Base-by-base conservation (phyloP, 2,329 filamentous ascomycete species). In the Cytospora mali region DNA sequence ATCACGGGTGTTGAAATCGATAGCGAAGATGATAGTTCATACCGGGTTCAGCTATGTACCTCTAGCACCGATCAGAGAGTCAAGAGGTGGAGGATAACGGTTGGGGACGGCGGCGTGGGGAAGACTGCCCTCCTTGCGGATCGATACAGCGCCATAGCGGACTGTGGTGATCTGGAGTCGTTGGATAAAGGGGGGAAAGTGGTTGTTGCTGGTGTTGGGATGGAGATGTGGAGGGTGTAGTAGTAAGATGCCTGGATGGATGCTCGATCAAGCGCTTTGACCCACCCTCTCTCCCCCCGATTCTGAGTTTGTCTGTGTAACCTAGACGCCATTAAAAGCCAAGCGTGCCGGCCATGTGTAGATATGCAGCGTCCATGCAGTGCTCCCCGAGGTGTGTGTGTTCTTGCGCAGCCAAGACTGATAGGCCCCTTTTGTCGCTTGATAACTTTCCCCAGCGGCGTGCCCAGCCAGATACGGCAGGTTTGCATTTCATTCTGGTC, bases 21-120 rank as follows among this genome's bases (percentile, higher is more conserved):
- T 68, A 69, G 55, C 39, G 68, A 65, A 6, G 55, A 72, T 1
- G 70, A 13, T 13, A 46, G 52, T 13, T 21, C 39, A 21, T 49
- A 61, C 49, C 48, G 23, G 42, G 55, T 63, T n/a, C 29, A 49
- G 52, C 16, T 81, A 18, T 75, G 81, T 29, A 84, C 76, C 10
- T 76, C 79, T 33, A 84, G 86, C 70, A 88, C 87, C 65, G 86
- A 89, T 72, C 86, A 89, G 74, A 76, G 83, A 18, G 73, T 88
- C 54, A 86, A 84, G 75, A 69, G 78, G 6, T 88, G 85, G 85
- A 70, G 71, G 51, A 68, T 81, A 0, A 25, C 55, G 2, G 51
- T 62, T 23, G 68, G 64, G 16, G 25, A 23, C 11, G 31, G 35
- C 0, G 55, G 42, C 0, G 27, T 54, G 11, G 56, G 72, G 1